Base-by-base conservation (phyloP, 2,329 filamentous ascomycete genomes). In the Hymenoscyphus infarciens region DNA sequence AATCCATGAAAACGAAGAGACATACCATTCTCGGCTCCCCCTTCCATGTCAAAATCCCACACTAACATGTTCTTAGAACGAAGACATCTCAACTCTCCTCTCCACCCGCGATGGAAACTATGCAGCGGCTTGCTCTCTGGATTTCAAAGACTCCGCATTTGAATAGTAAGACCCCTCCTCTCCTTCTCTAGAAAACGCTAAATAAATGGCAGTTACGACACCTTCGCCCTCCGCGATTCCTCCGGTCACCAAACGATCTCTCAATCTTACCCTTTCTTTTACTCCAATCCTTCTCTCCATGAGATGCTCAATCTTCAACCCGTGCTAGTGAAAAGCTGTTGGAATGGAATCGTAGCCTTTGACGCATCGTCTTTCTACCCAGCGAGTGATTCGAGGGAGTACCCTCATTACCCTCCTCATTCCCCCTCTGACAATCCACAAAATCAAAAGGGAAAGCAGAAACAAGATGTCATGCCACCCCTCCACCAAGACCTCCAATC, bases 121-220 rank as follows among this genome's bases (percentile, higher is more conserved):
- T 67, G 84, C 83, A 22, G 84, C 85, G 6, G 85, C 83, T 3
- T 88, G 86, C 74, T 81, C 84, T 0, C 74, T 87, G 59, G 85
- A 87, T 70, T 87, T 87, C 67, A 74, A 79, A 1, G 77, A 80
- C 29, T 81, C 82, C 1, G 67, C 75, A 2, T 83, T 83, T 71
- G 35, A 27, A 4, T 69, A 67, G 65, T 65, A 59, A 42, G 59
- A 62, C 15, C 1, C 35, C 55, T n/a, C 54, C 25, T 2, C 29
- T 27, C 8, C 29, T 31, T 33, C 22, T 15, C n/a, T n/a, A n/a
- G n/a, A n/a, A n/a, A n/a, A n/a, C 16, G 25, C 3, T 42, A n/a
- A 27, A 33, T 16, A 27, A 25, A 35, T 2, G 31, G 25, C 33
- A 65, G 63, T 59, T 87, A 87, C 73, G 85, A 88, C 68, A 87